These are phyloP conservation scores for Oryza officinalis DNA, from an alignment of 176 grass and related monocot genomes.

Conservation along the genomic window DNA sequence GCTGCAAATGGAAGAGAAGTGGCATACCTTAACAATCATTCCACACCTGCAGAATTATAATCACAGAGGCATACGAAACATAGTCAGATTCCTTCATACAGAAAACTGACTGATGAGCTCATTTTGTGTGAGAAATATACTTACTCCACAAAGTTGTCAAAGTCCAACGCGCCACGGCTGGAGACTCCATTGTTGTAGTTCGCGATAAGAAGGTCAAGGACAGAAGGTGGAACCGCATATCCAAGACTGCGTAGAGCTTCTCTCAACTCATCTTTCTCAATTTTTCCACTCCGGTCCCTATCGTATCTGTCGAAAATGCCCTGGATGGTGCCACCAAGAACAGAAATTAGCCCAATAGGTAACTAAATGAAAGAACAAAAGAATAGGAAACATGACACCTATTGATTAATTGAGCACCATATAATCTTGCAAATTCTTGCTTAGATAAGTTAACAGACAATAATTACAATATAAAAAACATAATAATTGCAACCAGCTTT, in stretches of 20 bases:
- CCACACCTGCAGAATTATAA: constrained; percentile 56
- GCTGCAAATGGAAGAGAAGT: not conserved
- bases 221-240: constrained; percentile 69
- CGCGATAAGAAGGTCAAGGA: constrained; percentile 66
- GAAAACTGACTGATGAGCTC: not conserved
- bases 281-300: constrained; percentile 73
- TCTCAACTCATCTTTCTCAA: constrained; percentile 68
- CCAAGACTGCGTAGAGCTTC: constrained; percentile 79
- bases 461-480: not conserved
- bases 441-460: not conserved
- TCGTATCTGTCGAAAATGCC: constrained; percentile 77
- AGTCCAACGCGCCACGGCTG: constrained; percentile 51
- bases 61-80: not conserved
- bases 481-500: not conserved
- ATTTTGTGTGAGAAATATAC: constrained; percentile 12
- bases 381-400: not conserved
- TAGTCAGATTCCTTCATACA: not conserved
- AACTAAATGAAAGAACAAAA: not conserved
- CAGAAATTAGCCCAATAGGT: not conserved
- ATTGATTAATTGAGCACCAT: not conserved
- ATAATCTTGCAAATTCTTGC: not conserved
- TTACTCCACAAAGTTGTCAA: constrained; percentile 92
- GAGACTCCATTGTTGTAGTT: constrained; percentile 59
- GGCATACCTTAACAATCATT: constrained; percentile 81
- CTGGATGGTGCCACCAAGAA: constrained; percentile 41